These are phyloP conservation scores for Ettlia oleoabundans DNA, from an alignment of 139 green algal genomes.

Conservation along the genomic window DNA sequence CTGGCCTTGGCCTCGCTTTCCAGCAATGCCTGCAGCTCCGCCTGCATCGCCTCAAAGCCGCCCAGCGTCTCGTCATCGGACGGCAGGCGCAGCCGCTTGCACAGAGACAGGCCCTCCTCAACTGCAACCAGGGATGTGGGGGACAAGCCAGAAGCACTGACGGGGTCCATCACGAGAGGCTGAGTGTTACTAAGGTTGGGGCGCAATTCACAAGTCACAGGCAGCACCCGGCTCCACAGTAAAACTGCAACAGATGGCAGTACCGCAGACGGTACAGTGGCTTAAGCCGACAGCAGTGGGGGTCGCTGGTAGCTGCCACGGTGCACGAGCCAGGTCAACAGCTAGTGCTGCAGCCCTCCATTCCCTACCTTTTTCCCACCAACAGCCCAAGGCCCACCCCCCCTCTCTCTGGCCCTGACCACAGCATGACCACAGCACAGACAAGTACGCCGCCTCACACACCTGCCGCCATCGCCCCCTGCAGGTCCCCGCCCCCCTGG, in stretches of 20 bases:
- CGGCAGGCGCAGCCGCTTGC: background rate
- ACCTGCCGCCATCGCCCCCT: conserved; percentile 60
- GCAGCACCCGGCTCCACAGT: too few relatives aligned
- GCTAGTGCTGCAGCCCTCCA: too few relatives aligned
- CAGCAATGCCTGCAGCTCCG: conserved; percentile 1
- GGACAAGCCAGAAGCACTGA: too few relatives aligned
- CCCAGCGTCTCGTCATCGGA: conserved; percentile 2
- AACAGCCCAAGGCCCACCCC: too few relatives aligned
- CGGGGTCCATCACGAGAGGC: too few relatives aligned
- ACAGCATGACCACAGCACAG: background rate
- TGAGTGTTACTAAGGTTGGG: too few relatives aligned
- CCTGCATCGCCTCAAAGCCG: conserved; percentile 8
- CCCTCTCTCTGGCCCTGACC: background rate
- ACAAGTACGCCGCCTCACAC: conserved; percentile 3
- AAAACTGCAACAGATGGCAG: too few relatives aligned
- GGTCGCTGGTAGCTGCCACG: too few relatives aligned
- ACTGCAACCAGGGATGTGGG: background rate
- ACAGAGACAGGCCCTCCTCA: conserved; percentile 15
- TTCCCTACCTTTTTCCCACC: too few relatives aligned
- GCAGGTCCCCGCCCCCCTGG: conserved; percentile 52
- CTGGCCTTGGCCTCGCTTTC: background rate
- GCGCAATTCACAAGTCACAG: background rate
- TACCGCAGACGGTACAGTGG: too few relatives aligned
- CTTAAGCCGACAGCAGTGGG: too few relatives aligned
- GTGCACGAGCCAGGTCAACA: too few relatives aligned